phyloP scores from a whole-genome alignment of 306 rosid species.

The Prunus davidiana region DNA sequence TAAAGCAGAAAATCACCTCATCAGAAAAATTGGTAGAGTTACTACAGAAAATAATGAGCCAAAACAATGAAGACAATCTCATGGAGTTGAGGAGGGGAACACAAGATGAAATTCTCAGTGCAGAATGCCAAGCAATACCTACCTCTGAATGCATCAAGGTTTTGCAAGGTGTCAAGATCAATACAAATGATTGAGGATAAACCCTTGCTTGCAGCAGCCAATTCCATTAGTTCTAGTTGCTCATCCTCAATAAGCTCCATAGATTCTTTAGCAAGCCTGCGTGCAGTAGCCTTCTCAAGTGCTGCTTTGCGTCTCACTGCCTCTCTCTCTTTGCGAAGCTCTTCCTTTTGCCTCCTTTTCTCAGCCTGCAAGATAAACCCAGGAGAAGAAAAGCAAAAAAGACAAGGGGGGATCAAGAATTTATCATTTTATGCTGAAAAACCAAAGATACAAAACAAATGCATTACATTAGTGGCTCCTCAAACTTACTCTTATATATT shows the following conservation, averaged over 20 bases:
- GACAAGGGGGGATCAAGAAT: not conserved
- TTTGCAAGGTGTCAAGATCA: conserved; percentile 86
- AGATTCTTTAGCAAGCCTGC: conserved; percentile 91
- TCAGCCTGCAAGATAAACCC: conserved; percentile 56
- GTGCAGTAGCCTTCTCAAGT: conserved; percentile 94
- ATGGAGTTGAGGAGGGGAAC: not conserved
- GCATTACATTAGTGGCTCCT: not conserved
- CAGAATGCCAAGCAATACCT: conserved; percentile 20
- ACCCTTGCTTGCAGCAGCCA: conserved; percentile 88
- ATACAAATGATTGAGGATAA: conserved; percentile 75
- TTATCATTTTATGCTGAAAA: conserved; percentile 19
- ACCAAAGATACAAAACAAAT: conserved; percentile 17
- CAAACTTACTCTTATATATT: conserved; percentile 66
- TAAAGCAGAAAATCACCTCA: conserved; percentile 29
- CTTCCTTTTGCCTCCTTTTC: conserved; percentile 86
- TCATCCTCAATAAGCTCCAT: conserved; percentile 99
- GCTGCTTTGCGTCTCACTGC: conserved; percentile 92
- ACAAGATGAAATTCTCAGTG: not conserved
- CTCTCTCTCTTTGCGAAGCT: conserved; percentile 84
- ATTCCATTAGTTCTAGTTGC: conserved; percentile 95
- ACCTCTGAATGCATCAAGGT: conserved; percentile 84
- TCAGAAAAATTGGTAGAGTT: not conserved
- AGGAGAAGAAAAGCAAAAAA: conserved; percentile 9
- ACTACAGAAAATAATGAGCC: not conserved
- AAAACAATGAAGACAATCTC: not conserved